A percentile compares a stretch with the other conserved stretches of the same genome.
phyloP scores from a whole-genome alignment of 2,329 filamentous ascomycete genomes.

The Dothideomycetes sp. region DNA sequence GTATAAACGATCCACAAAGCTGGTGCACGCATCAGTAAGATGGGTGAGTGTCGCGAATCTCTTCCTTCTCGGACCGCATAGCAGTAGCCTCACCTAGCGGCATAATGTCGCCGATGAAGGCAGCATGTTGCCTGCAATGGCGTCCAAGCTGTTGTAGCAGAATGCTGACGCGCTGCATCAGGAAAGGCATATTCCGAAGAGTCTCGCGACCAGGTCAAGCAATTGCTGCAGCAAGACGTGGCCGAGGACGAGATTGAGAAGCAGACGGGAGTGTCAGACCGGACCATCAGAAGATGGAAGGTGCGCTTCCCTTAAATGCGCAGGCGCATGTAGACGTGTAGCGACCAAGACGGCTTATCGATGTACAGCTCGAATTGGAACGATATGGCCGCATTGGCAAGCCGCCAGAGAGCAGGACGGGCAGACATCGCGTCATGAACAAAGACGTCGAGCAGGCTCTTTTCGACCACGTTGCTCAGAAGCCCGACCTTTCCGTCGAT shows the following conservation, averaged over 20 bases:
- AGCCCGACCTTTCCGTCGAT: constrained; percentile 24
- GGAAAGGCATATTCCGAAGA: constrained; percentile 17
- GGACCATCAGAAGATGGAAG: constrained; percentile 24
- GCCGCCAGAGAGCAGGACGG: constrained; percentile 24
- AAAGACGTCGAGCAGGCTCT: constrained; percentile 24
- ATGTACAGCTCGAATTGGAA: constrained; percentile 20
- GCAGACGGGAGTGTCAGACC: constrained; percentile 24
- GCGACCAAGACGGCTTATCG: not conserved
- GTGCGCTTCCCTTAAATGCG: not conserved
- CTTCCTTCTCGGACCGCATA: not conserved
- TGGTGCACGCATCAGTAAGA: not conserved
- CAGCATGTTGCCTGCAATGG: no score
- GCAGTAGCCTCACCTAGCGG: no score
- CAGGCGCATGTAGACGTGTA: not conserved
- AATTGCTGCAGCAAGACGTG: constrained; percentile 20
- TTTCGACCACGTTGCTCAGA: constrained; percentile 22
- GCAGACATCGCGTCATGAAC: constrained; percentile 22
- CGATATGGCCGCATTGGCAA: constrained; percentile 26
- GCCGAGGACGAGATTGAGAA: constrained; percentile 25
- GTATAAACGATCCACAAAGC: not conserved
- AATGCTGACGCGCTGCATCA: constrained; percentile 5
- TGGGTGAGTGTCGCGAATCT: not conserved
- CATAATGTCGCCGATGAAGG: no score
- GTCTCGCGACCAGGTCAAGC: constrained; percentile 17
- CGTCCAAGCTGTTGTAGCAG: not conserved